phyloP scores from a whole-genome alignment of 306 rosid species.

The Senna tora region DNA sequence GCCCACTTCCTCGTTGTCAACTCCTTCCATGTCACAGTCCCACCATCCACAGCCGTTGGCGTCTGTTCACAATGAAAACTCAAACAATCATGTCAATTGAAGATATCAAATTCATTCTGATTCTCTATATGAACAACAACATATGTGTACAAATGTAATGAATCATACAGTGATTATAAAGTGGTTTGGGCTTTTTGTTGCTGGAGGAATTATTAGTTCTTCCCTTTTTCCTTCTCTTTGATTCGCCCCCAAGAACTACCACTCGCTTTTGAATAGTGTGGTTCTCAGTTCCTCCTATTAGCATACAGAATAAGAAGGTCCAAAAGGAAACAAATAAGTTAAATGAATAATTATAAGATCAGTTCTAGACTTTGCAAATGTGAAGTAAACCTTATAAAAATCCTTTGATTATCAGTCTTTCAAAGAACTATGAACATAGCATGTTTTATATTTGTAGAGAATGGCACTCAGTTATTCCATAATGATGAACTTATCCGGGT shows the following conservation, averaged over 20 bases:
- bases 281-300: constrained; percentile 49
- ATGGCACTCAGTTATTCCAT: constrained; percentile 27
- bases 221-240: constrained; percentile 51
- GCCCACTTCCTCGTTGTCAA: constrained; percentile 82
- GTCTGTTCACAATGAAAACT: constrained; percentile 51
- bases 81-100: constrained; percentile 11
- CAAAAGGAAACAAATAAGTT: constrained; percentile 13
- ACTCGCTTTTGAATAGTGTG: constrained; percentile 47
- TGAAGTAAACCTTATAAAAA: constrained; percentile 24
- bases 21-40: constrained; percentile 88
- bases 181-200: constrained; percentile 53
- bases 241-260: constrained; percentile 68
- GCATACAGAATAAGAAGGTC: constrained; percentile 27
- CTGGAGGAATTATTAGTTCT: constrained; percentile 36
- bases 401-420: constrained; percentile 17
- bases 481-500: constrained; percentile 20
- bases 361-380: constrained; percentile 1
- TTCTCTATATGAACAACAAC: constrained; percentile 14
- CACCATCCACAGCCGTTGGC: constrained; percentile 92
- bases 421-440: constrained; percentile 13
- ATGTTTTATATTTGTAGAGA: constrained; percentile 7
- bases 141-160: constrained; percentile 13
- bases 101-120: constrained; percentile 11
- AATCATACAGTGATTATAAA: constrained; percentile 78
- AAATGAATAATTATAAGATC: constrained; percentile 28